These are phyloP conservation scores for Dorcoceras hygrometricum DNA, from an alignment of 257 asterid genomes.

Conservation along the genomic window DNA sequence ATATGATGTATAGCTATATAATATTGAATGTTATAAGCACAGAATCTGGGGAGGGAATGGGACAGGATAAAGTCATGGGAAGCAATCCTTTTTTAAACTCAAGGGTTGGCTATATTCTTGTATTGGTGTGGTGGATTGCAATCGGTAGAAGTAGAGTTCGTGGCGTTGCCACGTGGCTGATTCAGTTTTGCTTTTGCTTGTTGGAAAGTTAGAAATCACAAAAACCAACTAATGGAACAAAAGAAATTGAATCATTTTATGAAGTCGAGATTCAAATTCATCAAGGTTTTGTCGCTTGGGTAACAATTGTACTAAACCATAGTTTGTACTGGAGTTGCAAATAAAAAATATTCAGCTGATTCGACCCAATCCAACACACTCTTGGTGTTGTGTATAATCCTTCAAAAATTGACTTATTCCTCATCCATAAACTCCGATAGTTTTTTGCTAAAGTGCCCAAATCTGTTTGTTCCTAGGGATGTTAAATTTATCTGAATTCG, in stretches of 20 bases:
- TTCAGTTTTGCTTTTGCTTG: background rate
- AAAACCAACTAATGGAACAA: too few species aligned
- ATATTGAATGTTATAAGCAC: conserved; percentile 28
- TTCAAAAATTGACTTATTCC: too few species aligned
- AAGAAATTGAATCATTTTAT: background rate
- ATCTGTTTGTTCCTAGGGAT: too few species aligned
- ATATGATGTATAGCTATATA: conserved; percentile 25
- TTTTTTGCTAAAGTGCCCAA: too few species aligned
- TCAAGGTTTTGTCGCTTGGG: too few species aligned
- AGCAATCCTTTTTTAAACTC: conserved; percentile 4
- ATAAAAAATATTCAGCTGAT: too few species aligned
- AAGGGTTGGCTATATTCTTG: conserved; percentile 21
- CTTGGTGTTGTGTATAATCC: too few species aligned
- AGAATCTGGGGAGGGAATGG: conserved; percentile 24
- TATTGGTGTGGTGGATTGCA: conserved; percentile 10
- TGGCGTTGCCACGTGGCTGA: background rate
- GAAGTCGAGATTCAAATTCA: background rate
- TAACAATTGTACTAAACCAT: too few species aligned
- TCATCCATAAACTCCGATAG: too few species aligned
- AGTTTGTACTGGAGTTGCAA: too few species aligned
- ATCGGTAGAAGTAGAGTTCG: background rate
- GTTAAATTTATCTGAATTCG: too few species aligned
- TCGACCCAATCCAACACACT: too few species aligned
- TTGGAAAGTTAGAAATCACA: background rate
- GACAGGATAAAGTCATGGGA: conserved; percentile 13